phyloP scores from a whole-genome alignment of 1,284 basidiomycete genomes.

The Volvariella volvacea region DNA sequence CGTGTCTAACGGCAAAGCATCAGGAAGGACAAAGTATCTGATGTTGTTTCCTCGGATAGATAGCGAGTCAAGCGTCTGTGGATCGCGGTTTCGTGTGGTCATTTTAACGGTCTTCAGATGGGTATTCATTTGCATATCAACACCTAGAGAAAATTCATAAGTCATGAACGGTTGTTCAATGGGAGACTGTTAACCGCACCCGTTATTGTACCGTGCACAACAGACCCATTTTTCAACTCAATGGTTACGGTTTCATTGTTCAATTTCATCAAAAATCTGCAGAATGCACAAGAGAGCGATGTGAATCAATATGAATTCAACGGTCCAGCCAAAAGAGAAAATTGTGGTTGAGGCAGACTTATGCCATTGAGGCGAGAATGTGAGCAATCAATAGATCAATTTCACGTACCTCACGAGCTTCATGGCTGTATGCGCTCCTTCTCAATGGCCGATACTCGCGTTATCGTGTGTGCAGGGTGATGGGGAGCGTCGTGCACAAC shows the following conservation, averaged over 20 bases:
- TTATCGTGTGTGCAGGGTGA: not conserved
- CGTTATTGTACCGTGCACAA: slow-evolving; percentile 96
- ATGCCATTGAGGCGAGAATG: not conserved
- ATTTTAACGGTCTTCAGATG: slow-evolving; percentile 97
- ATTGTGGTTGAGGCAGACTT: not conserved
- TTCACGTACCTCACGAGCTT: not conserved
- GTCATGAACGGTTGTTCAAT: slow-evolving; percentile 2
- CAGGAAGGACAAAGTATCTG: slow-evolving; percentile 93
- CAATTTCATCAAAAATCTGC: slow-evolving; percentile 95
- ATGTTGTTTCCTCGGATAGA: slow-evolving; percentile 92
- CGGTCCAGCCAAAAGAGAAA: not conserved
- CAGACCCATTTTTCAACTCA: slow-evolving; percentile 96
- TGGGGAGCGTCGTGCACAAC: not conserved
- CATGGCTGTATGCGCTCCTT: not conserved
- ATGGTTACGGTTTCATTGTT: slow-evolving; percentile 99
- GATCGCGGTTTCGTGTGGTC: slow-evolving; percentile 84
- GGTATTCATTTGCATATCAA: slow-evolving; percentile 98
- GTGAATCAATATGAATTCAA: not conserved
- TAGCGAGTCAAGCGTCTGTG: slow-evolving; percentile 75
- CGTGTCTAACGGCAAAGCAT: slow-evolving; percentile 94
- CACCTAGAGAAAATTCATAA: slow-evolving; percentile 45
- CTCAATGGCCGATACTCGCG: not conserved
- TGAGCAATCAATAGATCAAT: not conserved
- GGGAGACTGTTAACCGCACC: slow-evolving; percentile 44
- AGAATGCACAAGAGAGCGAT: not conserved